These are phyloP conservation scores for Rhynchosporium secalis DNA, from an alignment of 2,329 filamentous ascomycete genomes.

Conservation along the genomic window DNA sequence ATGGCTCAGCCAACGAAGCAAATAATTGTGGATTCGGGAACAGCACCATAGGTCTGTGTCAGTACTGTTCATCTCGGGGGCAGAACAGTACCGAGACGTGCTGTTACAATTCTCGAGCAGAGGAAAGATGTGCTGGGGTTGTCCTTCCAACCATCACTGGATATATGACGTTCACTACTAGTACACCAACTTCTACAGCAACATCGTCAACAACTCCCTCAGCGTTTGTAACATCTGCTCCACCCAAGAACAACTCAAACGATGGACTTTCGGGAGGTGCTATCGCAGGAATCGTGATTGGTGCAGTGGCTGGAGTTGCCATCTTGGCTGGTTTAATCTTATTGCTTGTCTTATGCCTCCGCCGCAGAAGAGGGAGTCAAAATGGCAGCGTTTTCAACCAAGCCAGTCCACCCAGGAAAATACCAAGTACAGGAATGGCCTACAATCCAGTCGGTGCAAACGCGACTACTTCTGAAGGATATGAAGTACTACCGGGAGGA, in stretches of 20 bases:
- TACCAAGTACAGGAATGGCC: slow-evolving; percentile 44
- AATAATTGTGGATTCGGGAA: slow-evolving; percentile 82
- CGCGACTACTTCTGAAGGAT: slow-evolving; percentile 48
- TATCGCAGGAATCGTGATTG: slow-evolving; percentile 89
- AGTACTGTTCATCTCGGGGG: slow-evolving; percentile 80
- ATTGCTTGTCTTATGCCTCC: slow-evolving; percentile 50
- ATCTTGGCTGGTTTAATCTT: slow-evolving; percentile 71
- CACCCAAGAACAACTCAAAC: slow-evolving; percentile 18
- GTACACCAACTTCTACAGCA: slow-evolving; percentile 50
- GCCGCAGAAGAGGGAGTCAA: slow-evolving; percentile 58
- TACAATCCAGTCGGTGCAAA: slow-evolving; percentile 44
- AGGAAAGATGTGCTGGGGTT: slow-evolving; percentile 72
- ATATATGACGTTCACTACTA: slow-evolving; percentile 61
- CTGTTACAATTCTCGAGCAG: slow-evolving; percentile 80
- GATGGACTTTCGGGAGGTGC: slow-evolving; percentile 73
- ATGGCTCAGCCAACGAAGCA: slow-evolving; percentile 76
- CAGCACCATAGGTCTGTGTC: slow-evolving; percentile 74
- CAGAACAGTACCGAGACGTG: slow-evolving; percentile 94
- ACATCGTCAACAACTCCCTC: slow-evolving; percentile 34
- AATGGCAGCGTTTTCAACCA: slow-evolving; percentile 83
- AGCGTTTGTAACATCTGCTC: slow-evolving; percentile 20
- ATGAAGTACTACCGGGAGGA: slow-evolving; percentile 79
- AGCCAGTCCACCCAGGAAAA: slow-evolving; percentile 64
- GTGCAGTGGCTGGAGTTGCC: slow-evolving; percentile 69
- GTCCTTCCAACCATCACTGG: slow-evolving; percentile 73